These are phyloP conservation scores for Paramecium tetraurelia DNA, from an alignment of 73 alveolate genomes.

Conservation along the genomic window DNA sequence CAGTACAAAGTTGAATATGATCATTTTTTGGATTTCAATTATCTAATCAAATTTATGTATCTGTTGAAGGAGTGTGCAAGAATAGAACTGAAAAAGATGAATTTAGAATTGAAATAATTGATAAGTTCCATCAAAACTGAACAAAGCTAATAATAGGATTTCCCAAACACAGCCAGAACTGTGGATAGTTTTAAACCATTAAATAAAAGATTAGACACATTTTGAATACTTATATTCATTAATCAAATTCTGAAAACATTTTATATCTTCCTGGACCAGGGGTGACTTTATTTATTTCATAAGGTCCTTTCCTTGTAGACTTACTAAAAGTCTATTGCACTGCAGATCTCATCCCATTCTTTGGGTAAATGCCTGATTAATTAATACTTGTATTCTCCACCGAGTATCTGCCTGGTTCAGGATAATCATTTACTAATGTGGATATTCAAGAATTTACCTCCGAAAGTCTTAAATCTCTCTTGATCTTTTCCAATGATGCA, in stretches of 20 bases:
- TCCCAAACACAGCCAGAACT: not conserved
- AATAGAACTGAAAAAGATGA: not conserved
- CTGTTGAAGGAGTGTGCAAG: not conserved
- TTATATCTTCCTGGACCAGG: slow-evolving; percentile 33
- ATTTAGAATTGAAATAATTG: not conserved
- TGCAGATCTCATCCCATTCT: slow-evolving; percentile 10
- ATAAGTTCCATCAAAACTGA: not conserved
- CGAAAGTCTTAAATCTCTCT: slow-evolving; percentile 10
- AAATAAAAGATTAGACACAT: not conserved
- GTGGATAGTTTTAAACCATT: not conserved
- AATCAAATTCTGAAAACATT: slow-evolving; percentile 23
- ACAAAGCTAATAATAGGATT: not conserved
- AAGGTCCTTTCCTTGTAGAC: not conserved
- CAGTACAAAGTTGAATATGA: not conserved
- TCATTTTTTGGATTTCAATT: not conserved
- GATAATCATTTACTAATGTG: not conserved
- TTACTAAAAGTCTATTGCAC: not conserved
- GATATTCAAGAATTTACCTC: not conserved
- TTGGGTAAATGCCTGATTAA: not conserved
- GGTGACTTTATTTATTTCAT: not conserved
- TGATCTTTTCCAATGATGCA: slow-evolving; percentile 19
- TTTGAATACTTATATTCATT: not conserved
- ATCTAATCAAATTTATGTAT: not conserved
- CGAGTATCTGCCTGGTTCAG: slow-evolving; percentile 31
- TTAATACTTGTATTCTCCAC: not conserved